Evolutionary conservation across 2,329 filamentous ascomycete species (phyloP), one percentile per base, ranked within the genome.

Genomic region (Fusarium torulosum): DNA sequence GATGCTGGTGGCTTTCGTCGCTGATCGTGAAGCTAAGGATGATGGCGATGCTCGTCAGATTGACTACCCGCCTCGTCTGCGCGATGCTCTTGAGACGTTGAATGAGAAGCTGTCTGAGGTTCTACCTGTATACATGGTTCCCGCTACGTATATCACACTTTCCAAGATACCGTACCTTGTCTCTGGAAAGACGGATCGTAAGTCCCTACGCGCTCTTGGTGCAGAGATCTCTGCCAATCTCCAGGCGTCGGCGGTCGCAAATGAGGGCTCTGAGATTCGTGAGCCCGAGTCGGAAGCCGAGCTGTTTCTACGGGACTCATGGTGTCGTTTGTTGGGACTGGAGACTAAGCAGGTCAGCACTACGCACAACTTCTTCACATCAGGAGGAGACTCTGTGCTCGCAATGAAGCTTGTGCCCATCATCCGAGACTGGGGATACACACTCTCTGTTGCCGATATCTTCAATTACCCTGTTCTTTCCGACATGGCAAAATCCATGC

Each of bases 401-500:
- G 83, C 84, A 3, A 85, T 85, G 83, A 80, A 78, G 61, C 75
- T 85, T 0, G 82, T 84, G 1, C 78, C 82, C 1, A 73, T 77
- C 10, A 79, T 82, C 2, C 77, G 80, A 29, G 76, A 74, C 5
- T 71, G 72, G 21, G 78, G 77, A 6, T 71, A 84, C n/a, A 65
- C 75, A 0, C 70, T 85, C 27, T 82, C 80, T 1, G 82, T 85
- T 0, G 79, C 80, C 1, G 79, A 77, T 40, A 78, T 84, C 51
- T 84, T 85, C 59, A 77, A 76, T 29, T 75, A 80, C 25, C 82
- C 83, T 0, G 75, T 78, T 4, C 76, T 85, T 4, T 75, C 76
- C 3, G 78, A 80, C 7, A 83, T 85, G 81, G 82, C 83, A 1
- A 72, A 61, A 47, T 56, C 60, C 0, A 63, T 73, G 61, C 47